Percentiles rank a stretch among this genome's conserved stretches.
phyloP scores from a whole-genome alignment of 2,329 filamentous ascomycete species.

The Fusarium decemcellulare region DNA sequence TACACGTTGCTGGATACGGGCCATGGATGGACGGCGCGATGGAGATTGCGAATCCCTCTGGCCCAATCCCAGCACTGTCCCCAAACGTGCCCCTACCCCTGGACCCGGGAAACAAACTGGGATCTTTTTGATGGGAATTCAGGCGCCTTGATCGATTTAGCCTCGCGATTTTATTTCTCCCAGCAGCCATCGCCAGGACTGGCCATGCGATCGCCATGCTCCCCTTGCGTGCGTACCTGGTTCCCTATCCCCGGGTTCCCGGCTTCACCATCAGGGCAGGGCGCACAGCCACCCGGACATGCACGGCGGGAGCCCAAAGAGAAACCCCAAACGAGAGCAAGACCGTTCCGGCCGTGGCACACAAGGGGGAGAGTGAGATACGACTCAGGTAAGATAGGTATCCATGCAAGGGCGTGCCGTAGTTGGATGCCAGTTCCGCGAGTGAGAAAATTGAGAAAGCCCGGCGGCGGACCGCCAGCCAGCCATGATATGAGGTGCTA shows the following conservation, averaged over 20 bases:
- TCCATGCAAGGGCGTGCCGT: conserved; percentile 14
- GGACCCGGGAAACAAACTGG: conserved; percentile 8
- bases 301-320: conserved; percentile 19
- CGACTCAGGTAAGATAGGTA: conserved; percentile 10
- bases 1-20: conserved; percentile 25
- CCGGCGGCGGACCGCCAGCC: conserved; percentile 14
- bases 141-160: conserved; percentile 10
- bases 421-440: neutral
- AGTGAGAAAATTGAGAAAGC: conserved; percentile 6
- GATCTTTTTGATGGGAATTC: conserved; percentile 11
- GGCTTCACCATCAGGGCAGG: conserved; percentile 9
- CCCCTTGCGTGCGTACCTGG: conserved; percentile 14
- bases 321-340: conserved; percentile 14
- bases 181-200: neutral
- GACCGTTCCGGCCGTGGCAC: neutral
- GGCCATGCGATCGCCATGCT: conserved; percentile 17
- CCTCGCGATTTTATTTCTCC: conserved; percentile 10
- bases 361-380: neutral
- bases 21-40: conserved; percentile 29
- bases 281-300: conserved; percentile 26
- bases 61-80: conserved; percentile 25
- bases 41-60: conserved; percentile 31
- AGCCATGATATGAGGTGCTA: conserved; percentile 31
- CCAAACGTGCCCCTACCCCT: conserved; percentile 29
- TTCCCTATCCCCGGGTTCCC: conserved; percentile 27